Percentiles rank a stretch among this genome's conserved stretches.
These are phyloP conservation scores for Juglanconis oblonga DNA, from an alignment of 2,329 filamentous ascomycete genomes.

Conservation along the genomic window DNA sequence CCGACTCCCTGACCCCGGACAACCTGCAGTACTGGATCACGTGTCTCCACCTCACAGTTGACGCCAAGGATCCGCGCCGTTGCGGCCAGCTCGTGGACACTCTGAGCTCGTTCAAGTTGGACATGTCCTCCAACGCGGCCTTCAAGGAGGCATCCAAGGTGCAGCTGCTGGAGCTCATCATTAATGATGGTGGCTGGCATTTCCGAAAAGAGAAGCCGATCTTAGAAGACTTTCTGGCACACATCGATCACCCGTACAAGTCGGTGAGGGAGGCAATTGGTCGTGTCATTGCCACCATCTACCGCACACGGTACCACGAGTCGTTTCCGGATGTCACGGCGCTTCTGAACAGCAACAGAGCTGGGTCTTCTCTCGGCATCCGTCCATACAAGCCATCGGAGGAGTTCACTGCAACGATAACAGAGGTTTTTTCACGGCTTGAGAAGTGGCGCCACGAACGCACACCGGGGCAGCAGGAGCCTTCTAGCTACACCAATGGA, in stretches of 20 bases:
- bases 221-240: slow-evolving; percentile 79
- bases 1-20: slow-evolving; percentile 90
- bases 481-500: slow-evolving; percentile 90
- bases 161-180: slow-evolving; percentile 80
- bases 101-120: slow-evolving; percentile 80
- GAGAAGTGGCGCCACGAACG: slow-evolving; percentile 87
- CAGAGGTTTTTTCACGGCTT: slow-evolving; percentile 72
- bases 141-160: slow-evolving; percentile 99
- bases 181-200: slow-evolving; percentile 91
- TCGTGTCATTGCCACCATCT: slow-evolving; percentile 81
- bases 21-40: slow-evolving; percentile 94
- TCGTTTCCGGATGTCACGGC: slow-evolving; percentile 78
- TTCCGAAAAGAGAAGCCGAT: slow-evolving; percentile 89
- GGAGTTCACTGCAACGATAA: slow-evolving; percentile 71
- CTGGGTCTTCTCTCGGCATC: slow-evolving; percentile 76
- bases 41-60: slow-evolving; percentile 84
- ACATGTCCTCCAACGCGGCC: slow-evolving; percentile 92
- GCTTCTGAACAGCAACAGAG: slow-evolving; percentile 75
- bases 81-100: slow-evolving; percentile 82
- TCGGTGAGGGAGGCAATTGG: slow-evolving; percentile 94
- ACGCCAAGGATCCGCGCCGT: slow-evolving; percentile 84
- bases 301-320: slow-evolving; percentile 89
- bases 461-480: slow-evolving; percentile 83
- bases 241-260: slow-evolving; percentile 97
- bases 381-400: slow-evolving; percentile 77